Evolutionary conservation across 352 stramenopile genomes (phyloP).

Genomic region (Plasmopara muralis): DNA sequence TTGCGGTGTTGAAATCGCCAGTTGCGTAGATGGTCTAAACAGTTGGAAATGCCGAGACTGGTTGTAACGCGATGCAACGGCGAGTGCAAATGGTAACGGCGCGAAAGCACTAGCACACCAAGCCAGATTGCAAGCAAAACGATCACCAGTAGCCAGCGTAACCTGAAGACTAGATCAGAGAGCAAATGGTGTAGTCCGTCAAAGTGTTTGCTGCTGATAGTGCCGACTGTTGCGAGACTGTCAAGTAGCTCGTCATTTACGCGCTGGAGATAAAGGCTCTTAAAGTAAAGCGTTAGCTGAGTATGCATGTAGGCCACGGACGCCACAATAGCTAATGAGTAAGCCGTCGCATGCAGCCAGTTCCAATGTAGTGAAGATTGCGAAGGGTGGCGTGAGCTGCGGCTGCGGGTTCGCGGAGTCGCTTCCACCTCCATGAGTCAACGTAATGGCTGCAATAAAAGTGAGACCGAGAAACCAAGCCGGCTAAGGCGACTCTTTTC

Average conservation of each 20-base stretch:
- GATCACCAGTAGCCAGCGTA: conserved; percentile 41
- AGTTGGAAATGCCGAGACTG: conserved; percentile 14
- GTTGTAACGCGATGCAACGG: conserved; percentile 33
- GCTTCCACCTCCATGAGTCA: conserved; percentile 16
- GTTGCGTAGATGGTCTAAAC: conserved; percentile 16
- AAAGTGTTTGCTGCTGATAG: conserved; percentile 24
- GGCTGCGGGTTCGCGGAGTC: conserved; percentile 5
- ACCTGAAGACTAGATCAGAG: conserved; percentile 23
- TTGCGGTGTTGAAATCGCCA: conserved; percentile 9
- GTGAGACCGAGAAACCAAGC: neutral
- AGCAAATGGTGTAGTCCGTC: conserved; percentile 29
- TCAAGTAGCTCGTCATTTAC: conserved; percentile 33
- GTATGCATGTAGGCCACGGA: conserved; percentile 67
- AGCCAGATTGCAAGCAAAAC: conserved; percentile 39
- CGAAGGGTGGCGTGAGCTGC: conserved; percentile 15
- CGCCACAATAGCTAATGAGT: conserved; percentile 57
- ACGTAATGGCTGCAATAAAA: neutral
- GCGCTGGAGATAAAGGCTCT: conserved; percentile 26
- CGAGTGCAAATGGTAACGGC: conserved; percentile 39
- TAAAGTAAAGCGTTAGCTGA: conserved; percentile 39
- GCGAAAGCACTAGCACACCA: conserved; percentile 37
- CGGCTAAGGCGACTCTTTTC: neutral
- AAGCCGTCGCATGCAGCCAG: conserved; percentile 66
- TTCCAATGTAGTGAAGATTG: conserved; percentile 46
- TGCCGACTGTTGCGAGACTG: conserved; percentile 22